Conservation (phyloP, 768 basidiomycete species). For the Russula sp. region DNA sequence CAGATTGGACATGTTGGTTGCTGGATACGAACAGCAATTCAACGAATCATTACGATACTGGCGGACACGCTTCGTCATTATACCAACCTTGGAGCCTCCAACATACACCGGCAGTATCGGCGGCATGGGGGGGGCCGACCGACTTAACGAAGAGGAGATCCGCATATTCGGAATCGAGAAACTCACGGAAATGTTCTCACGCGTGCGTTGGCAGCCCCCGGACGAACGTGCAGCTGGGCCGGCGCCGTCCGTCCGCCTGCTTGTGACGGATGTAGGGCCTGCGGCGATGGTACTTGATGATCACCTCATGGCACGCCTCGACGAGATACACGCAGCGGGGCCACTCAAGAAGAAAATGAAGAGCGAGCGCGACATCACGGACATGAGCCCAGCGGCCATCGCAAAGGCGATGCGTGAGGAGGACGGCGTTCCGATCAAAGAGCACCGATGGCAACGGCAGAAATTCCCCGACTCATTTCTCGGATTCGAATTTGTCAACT, state of each 20-base stretch:
- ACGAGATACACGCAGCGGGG: conserved; percentile 69
- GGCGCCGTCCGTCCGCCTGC: conserved; percentile 61
- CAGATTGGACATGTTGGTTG: conserved; percentile 81
- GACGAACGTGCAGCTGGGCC: conserved; percentile 45
- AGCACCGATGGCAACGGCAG: conserved; percentile 74
- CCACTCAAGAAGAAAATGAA: conserved; percentile 76
- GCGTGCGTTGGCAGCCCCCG: conserved; percentile 69
- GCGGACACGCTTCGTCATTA: conserved; percentile 89
- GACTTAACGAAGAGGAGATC: conserved; percentile 79
- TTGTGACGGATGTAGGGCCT: conserved; percentile 82
- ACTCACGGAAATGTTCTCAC: conserved; percentile 82
- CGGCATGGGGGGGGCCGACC: conserved; percentile 52
- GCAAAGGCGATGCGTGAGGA: conserved; percentile 85
- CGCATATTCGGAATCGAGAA: conserved; percentile 87
- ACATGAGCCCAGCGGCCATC: conserved; percentile 56
- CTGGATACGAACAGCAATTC: conserved; percentile 75
- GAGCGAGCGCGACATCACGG: conserved; percentile 65
- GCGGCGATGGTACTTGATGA: conserved; percentile 76
- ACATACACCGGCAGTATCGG: conserved; percentile 39
- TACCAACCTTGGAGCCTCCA: conserved; percentile 75
- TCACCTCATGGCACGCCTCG: conserved; percentile 69
- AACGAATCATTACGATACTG: conserved; percentile 85
- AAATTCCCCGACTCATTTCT: conserved; percentile 80
- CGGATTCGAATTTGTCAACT: conserved; percentile 84
- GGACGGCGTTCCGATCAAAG: conserved; percentile 76